phyloP scores from a whole-genome alignment of 495 filamentous ascomycete genomes.

The Hyaloscypha finlandica region DNA sequence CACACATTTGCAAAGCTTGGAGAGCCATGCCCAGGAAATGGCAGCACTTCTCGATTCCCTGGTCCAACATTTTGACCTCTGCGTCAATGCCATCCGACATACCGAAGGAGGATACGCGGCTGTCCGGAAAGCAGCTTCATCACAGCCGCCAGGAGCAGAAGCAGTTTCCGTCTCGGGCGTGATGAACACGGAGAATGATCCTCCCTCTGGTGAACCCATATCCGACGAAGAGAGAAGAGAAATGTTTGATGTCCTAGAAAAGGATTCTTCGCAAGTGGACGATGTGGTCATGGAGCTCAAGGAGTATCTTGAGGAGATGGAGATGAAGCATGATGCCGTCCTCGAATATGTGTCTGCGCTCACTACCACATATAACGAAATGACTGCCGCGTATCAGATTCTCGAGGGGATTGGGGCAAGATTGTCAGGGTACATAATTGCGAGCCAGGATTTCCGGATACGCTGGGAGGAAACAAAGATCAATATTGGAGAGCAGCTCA shows the following conservation, averaged over 20 bases:
- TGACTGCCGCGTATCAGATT: constrained; percentile 60
- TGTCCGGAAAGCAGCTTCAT: constrained; percentile 58
- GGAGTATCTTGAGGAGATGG: constrained; percentile 75
- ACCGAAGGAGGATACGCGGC: constrained; percentile 88
- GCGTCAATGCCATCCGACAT: constrained; percentile 86
- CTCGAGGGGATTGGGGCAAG: constrained; percentile 68
- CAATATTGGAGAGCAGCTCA: constrained; percentile 64
- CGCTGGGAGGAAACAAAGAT: constrained; percentile 76
- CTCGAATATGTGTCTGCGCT: constrained; percentile 57
- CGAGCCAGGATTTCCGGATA: constrained; percentile 67
- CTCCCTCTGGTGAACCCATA: constrained; percentile 46
- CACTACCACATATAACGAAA: constrained; percentile 46
- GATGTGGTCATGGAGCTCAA: constrained; percentile 86
- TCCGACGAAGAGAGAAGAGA: constrained; percentile 75
- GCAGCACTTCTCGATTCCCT: constrained; percentile 78
- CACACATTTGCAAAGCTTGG: constrained; percentile 67
- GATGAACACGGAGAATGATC: constrained; percentile 62
- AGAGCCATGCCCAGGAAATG: constrained; percentile 81
- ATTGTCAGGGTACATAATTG: constrained; percentile 67
- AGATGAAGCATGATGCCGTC: constrained; percentile 60
- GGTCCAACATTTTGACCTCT: constrained; percentile 92
- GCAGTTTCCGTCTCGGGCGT: constrained; percentile 51
- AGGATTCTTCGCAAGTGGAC: constrained; percentile 84
- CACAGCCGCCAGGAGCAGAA: constrained; percentile 61
- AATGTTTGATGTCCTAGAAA: constrained; percentile 78